phyloP scores from a whole-genome alignment of 805 yeast species.

The Pichia occidentalis region DNA sequence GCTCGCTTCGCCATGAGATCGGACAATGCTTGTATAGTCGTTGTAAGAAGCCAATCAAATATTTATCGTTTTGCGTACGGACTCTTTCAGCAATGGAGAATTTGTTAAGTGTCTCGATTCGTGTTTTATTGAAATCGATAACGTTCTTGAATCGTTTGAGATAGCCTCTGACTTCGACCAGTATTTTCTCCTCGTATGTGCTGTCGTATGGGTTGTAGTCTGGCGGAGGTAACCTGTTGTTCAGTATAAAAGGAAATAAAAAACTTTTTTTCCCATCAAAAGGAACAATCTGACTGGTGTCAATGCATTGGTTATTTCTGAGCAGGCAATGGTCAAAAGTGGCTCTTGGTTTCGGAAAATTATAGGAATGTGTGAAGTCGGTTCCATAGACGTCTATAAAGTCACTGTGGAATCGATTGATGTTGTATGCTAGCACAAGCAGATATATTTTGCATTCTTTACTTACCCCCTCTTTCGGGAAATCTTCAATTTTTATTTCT shows the following conservation, averaged over 20 bases:
- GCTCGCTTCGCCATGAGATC: too few relatives aligned
- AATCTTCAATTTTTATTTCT: slow-evolving; percentile 11
- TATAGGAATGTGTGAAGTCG: slow-evolving; percentile 20
- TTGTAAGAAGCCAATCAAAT: too few relatives aligned
- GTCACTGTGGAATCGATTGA: background rate
- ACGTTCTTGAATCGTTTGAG: slow-evolving; percentile 15
- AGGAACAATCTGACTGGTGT: slow-evolving; percentile 9
- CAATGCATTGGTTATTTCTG: slow-evolving; percentile 4
- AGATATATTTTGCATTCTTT: slow-evolving; percentile 12
- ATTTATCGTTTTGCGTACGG: slow-evolving; percentile 8
- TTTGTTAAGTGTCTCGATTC: slow-evolving; percentile 10
- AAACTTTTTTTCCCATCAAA: slow-evolving; percentile 13
- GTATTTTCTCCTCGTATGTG: slow-evolving; percentile 13
- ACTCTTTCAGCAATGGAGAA: slow-evolving; percentile 10
- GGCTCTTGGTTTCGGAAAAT: slow-evolving; percentile 1
- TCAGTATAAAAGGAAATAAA: slow-evolving; percentile 6
- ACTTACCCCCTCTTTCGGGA: background rate
- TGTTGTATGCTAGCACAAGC: slow-evolving; percentile 4
- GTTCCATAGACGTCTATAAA: slow-evolving; percentile 15
- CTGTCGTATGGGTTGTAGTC: slow-evolving; percentile 13
- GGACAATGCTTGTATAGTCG: too few relatives aligned
- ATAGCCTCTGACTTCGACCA: slow-evolving; percentile 19
- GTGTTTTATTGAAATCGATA: slow-evolving; percentile 19
- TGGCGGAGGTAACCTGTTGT: slow-evolving; percentile 11
- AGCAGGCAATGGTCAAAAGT: slow-evolving; percentile 12